phyloP scores from a whole-genome alignment of 2,329 filamentous ascomycete species.

The Sclerotinia glacialis region DNA sequence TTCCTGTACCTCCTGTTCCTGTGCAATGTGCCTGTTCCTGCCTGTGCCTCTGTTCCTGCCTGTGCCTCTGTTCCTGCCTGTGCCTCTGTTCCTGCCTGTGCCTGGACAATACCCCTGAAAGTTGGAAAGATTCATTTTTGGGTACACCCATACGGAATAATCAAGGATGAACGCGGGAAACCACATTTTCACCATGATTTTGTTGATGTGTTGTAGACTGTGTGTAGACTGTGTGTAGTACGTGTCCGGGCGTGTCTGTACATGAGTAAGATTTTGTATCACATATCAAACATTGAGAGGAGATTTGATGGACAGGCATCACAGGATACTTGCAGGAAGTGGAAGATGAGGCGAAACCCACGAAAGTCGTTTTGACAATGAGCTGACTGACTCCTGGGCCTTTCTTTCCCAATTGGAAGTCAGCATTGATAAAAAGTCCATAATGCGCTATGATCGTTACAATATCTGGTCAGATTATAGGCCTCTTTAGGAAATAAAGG shows the following conservation, averaged over 20 bases:
- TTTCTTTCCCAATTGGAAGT: constrained; percentile 1
- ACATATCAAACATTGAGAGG: constrained; percentile 5
- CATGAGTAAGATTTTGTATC: constrained; percentile 12
- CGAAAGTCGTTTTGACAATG: background rate
- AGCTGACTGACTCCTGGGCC: background rate
- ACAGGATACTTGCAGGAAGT: constrained; percentile 6
- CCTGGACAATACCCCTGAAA: background rate
- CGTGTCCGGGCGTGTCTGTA: background rate
- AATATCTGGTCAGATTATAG: constrained; percentile 1
- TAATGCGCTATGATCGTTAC: constrained; percentile 1
- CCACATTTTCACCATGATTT: constrained; percentile 16
- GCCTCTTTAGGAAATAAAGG: background rate
- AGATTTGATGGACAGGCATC: constrained; percentile 6
- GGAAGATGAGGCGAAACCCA: background rate
- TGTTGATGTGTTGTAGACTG: background rate
- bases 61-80: background rate
- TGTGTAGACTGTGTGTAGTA: background rate
- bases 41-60: background rate
- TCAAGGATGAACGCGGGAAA: constrained; percentile 10
- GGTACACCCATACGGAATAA: background rate
- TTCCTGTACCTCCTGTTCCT: too few relatives aligned
- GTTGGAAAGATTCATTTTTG: background rate
- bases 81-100: background rate
- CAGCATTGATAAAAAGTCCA: background rate
- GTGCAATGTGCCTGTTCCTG: too few relatives aligned